Evolutionary conservation across 768 basidiomycete genomes (phyloP).

Genomic region (Imleria badia): DNA sequence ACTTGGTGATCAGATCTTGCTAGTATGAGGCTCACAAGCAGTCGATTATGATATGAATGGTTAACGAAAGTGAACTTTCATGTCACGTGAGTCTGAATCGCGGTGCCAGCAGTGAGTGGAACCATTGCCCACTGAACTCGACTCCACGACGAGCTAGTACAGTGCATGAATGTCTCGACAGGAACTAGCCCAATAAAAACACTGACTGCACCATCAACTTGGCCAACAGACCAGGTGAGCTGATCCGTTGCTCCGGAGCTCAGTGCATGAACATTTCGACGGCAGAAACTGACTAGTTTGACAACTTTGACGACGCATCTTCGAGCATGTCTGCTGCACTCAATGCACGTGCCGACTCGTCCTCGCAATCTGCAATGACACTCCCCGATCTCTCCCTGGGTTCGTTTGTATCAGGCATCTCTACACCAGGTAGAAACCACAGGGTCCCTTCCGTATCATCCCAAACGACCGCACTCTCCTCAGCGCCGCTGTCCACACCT

Average conservation of each 20-base stretch:
- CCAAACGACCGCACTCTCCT: constrained; percentile 51
- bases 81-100: constrained; percentile 12
- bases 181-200: not conserved
- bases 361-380: constrained; percentile 42
- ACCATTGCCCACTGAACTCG: not conserved
- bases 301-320: not conserved
- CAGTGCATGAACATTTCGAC: not conserved
- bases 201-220: not conserved
- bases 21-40: no score
- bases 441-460: constrained; percentile 52
- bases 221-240: constrained; percentile 11
- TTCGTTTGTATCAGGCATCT: constrained; percentile 52
- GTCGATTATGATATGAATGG: no score
- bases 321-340: constrained; percentile 43
- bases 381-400: constrained; percentile 63
- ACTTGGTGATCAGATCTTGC: no score
- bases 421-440: constrained; percentile 47
- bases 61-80: not conserved
- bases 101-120: not conserved
- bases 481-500: constrained; percentile 49
- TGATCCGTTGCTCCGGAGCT: not conserved
- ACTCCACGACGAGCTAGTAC: not conserved
- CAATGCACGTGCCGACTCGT: constrained; percentile 40
- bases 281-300: not conserved
- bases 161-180: not conserved